phyloP scores from a whole-genome alignment of 495 filamentous ascomycete species.

The Xeromyces bisporus region DNA sequence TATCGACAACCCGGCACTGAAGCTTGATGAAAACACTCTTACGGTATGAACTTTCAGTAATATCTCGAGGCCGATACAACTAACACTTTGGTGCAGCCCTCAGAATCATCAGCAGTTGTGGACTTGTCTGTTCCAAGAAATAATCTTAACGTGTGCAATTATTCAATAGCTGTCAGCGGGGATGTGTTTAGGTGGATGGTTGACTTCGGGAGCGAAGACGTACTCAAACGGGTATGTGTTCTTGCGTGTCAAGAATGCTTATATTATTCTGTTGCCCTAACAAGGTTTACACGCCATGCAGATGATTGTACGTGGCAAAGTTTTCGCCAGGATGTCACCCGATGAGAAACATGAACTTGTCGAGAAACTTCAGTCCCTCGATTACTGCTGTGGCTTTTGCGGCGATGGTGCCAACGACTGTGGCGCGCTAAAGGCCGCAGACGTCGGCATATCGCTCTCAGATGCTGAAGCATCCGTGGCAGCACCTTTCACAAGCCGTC shows the following conservation, averaged over 20 bases:
- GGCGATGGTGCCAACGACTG: conserved; percentile 98
- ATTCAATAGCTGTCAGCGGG: conserved; percentile 74
- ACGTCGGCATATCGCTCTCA: conserved; percentile 96
- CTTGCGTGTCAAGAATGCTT: too few species aligned
- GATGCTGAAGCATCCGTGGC: conserved; percentile 97
- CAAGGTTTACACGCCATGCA: conserved; percentile 15
- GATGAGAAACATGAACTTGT: conserved; percentile 98
- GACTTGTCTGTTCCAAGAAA: conserved; percentile 80
- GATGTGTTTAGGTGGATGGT: conserved; percentile 95
- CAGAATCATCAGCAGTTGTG: conserved; percentile 44
- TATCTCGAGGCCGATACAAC: conserved; percentile 3
- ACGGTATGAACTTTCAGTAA: conserved; percentile 28
- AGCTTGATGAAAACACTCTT: conserved; percentile 60
- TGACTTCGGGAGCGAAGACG: conserved; percentile 65
- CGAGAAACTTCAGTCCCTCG: conserved; percentile 90
- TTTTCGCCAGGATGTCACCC: conserved; percentile 96
- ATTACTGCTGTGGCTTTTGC: conserved; percentile 92
- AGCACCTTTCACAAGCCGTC: conserved; percentile 86
- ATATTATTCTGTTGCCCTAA: too few species aligned
- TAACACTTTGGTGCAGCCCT: conserved; percentile 41
- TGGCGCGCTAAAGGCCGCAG: conserved; percentile 90
- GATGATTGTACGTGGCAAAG: conserved; percentile 82
- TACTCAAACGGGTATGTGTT: conserved; percentile 44
- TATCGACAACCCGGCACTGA: conserved; percentile 62
- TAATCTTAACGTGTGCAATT: conserved; percentile 58